Conservation (phyloP, 2,329 filamentous ascomycete genomes). For the Ophiocordyceps australis region DNA sequence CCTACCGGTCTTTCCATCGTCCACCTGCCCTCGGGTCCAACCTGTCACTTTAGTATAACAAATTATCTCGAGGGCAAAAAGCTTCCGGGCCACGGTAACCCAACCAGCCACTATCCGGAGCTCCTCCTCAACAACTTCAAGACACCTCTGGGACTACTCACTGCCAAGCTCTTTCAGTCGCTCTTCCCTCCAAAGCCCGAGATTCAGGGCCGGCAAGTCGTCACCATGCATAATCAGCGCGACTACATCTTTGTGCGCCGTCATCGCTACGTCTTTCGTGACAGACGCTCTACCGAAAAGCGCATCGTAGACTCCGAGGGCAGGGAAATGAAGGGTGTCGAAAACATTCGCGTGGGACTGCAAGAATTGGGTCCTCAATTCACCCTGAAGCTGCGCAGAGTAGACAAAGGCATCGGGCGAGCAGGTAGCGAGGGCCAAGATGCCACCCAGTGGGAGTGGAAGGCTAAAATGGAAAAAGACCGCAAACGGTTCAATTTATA, state of each 20-base stretch:
- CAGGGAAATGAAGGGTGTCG: conserved; percentile 65
- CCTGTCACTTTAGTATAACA: conserved; percentile 79
- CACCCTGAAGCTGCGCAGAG: conserved; percentile 64
- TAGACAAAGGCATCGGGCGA: conserved; percentile 71
- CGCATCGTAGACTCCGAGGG: conserved; percentile 67
- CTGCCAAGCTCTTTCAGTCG: conserved; percentile 58
- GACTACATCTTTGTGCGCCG: conserved; percentile 90
- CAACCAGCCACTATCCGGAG: conserved; percentile 81
- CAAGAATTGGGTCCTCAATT: conserved; percentile 75
- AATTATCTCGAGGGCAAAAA: conserved; percentile 84
- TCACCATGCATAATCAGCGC: conserved; percentile 86
- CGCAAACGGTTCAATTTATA: conserved; percentile 87
- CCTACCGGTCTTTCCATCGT: conserved; percentile 70
- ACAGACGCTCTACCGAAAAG: conserved; percentile 77
- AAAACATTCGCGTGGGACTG: conserved; percentile 69
- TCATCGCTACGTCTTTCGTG: conserved; percentile 83
- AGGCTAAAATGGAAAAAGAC: conserved; percentile 84
- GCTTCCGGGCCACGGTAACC: conserved; percentile 72
- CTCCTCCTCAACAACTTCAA: conserved; percentile 88
- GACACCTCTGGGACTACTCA: conserved; percentile 76
- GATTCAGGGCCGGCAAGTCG: conserved; percentile 69
- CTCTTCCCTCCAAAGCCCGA: conserved; percentile 58
- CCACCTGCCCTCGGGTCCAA: conserved; percentile 69
- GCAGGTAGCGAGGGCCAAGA: conserved; percentile 50
- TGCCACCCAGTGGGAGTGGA: conserved; percentile 92